A percentile compares a stretch with the other conserved stretches of the same genome.
phyloP scores from a whole-genome alignment of 108 stramenopile species.

The Conticribra guillardii region DNA sequence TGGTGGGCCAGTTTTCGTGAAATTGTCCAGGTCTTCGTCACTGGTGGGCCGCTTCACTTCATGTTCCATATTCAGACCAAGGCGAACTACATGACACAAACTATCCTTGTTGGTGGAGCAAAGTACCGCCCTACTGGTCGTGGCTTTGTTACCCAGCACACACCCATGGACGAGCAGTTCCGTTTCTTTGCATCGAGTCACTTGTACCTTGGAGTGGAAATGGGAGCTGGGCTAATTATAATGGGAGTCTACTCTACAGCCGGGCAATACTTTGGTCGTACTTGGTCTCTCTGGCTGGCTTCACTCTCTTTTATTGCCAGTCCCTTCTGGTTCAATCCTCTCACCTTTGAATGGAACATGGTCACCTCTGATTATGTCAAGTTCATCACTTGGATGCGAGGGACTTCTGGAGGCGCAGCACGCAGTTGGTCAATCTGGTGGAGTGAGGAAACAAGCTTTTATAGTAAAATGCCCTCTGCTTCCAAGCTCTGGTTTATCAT shows the following conservation, averaged over 20 bases:
- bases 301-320: constrained; percentile 94
- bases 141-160: constrained; percentile 98
- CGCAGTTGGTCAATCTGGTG: constrained; percentile 97
- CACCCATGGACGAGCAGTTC: constrained; percentile 94
- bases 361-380: constrained; percentile 82
- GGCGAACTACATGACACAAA: constrained; percentile 97
- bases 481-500: constrained; percentile 85
- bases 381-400: constrained; percentile 91
- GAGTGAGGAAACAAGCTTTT: constrained; percentile 91
- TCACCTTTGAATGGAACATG: constrained; percentile 96
- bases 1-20: constrained; percentile 88
- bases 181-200: constrained; percentile 98
- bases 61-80: constrained; percentile 99
- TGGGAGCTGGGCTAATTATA: constrained; percentile 88
- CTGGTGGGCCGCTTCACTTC: constrained; percentile 97
- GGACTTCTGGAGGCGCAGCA: constrained; percentile 76
- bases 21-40: constrained; percentile 91
- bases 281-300: constrained; percentile 98
- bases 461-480: constrained; percentile 73
- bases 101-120: constrained; percentile 97
- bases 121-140: constrained; percentile 98
- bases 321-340: constrained; percentile 99
- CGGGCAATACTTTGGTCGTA: constrained; percentile 94
- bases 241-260: constrained; percentile 89
- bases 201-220: constrained; percentile 96